Conservation (phyloP, 2,329 filamentous ascomycete genomes). For the Paraconiothyrium brasiliense region DNA sequence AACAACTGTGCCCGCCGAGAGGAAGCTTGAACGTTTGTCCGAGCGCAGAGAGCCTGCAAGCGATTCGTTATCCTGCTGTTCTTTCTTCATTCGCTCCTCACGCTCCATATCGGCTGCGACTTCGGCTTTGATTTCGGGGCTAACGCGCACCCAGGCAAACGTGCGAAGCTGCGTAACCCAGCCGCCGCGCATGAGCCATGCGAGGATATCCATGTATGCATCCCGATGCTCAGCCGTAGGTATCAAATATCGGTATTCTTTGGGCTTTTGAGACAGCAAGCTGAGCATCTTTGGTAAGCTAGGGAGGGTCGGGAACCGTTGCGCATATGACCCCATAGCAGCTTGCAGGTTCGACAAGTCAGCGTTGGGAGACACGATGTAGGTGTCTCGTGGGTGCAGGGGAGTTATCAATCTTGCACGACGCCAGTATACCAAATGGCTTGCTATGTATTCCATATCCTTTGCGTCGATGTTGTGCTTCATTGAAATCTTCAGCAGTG, state of each 20-base stretch:
- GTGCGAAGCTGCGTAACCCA: slow-evolving; percentile 95
- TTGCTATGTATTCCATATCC: slow-evolving; percentile 86
- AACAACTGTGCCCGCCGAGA: slow-evolving; percentile 36
- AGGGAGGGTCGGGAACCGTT: slow-evolving; percentile 83
- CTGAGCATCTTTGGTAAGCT: slow-evolving; percentile 88
- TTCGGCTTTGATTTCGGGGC: slow-evolving; percentile 81
- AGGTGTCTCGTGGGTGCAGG: slow-evolving; percentile 87
- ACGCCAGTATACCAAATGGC: slow-evolving; percentile 96
- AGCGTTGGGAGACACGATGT: slow-evolving; percentile 90
- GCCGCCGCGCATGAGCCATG: slow-evolving; percentile 89
- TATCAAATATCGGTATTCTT: slow-evolving; percentile 83
- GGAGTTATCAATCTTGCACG: slow-evolving; percentile 91
- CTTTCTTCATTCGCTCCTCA: slow-evolving; percentile 43
- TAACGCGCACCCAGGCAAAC: slow-evolving; percentile 87
- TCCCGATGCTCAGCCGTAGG: slow-evolving; percentile 88
- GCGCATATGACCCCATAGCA: slow-evolving; percentile 76
- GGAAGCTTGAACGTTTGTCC: slow-evolving; percentile 42
- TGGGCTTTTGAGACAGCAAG: slow-evolving; percentile 79
- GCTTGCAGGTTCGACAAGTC: slow-evolving; percentile 75
- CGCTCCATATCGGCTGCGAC: slow-evolving; percentile 75
- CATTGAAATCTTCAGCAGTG: slow-evolving; percentile 76
- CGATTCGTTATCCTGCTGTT: slow-evolving; percentile 45
- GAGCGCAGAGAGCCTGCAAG: slow-evolving; percentile 39
- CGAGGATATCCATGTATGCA: slow-evolving; percentile 88
- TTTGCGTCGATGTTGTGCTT: slow-evolving; percentile 76